phyloP scores from a whole-genome alignment of 106 monocot genomes.

The Dioscorea zingiberensis region DNA sequence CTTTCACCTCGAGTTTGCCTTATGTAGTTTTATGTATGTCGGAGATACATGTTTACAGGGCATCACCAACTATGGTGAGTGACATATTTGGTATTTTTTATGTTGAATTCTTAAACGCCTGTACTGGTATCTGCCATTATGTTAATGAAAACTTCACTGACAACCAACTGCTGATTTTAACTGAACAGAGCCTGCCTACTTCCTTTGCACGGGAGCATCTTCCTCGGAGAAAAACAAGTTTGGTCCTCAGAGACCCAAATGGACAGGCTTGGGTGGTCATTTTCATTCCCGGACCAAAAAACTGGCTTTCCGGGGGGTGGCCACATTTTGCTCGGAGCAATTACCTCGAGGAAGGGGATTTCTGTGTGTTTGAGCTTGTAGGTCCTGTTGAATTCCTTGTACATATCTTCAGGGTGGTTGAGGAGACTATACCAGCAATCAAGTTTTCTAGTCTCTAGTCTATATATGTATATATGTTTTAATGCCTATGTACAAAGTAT shows the following conservation, averaged over 20 bases:
- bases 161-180: no score
- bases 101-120: no score
- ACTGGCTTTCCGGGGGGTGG: conserved; percentile 31
- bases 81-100: no score
- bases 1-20: conserved; percentile 23
- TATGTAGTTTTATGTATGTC: conserved; percentile 17
- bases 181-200: conserved; percentile 19
- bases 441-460: no score
- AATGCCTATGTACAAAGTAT: no score
- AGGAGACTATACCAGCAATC: no score
- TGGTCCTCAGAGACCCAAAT: conserved; percentile 20
- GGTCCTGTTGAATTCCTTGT: conserved; percentile 14
- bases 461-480: no score
- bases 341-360: conserved; percentile 35
- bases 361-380: conserved; percentile 29
- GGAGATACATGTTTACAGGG: neutral
- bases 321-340: conserved; percentile 22
- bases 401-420: conserved; percentile 25
- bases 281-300: conserved; percentile 12
- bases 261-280: conserved; percentile 19
- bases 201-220: conserved; percentile 24
- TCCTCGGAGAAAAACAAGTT: conserved; percentile 11
- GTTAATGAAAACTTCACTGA: no score
- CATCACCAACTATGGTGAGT: conserved; percentile 16
- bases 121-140: no score